These are phyloP conservation scores for Leccinum boreale DNA, from an alignment of 768 basidiomycete species.

Conservation along the genomic window DNA sequence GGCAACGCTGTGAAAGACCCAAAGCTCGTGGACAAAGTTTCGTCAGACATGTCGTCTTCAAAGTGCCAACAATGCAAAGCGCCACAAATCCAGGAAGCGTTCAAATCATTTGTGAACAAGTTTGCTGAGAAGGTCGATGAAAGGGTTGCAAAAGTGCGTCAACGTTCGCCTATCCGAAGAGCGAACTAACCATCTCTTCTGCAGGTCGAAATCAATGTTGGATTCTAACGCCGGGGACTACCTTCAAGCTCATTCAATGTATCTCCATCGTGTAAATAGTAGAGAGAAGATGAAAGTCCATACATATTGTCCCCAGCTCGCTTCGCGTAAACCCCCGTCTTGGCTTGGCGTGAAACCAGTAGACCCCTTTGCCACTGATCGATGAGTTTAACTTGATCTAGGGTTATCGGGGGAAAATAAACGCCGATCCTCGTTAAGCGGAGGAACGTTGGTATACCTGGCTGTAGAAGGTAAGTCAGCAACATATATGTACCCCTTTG, in stretches of 20 bases:
- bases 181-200: neutral
- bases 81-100: neutral
- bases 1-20: slow-evolving; percentile 1
- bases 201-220: slow-evolving; percentile 14
- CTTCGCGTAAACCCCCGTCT: too few relatives aligned
- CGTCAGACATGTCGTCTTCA: slow-evolving; percentile 4
- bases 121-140: slow-evolving; percentile 9
- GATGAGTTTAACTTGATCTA: too few relatives aligned
- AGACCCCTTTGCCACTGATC: too few relatives aligned
- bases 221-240: neutral
- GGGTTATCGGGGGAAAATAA: too few relatives aligned
- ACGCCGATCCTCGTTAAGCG: too few relatives aligned
- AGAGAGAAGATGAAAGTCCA: neutral
- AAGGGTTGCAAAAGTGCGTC: slow-evolving; percentile 7
- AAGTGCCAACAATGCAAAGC: neutral
- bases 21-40: neutral
- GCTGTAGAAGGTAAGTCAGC: too few relatives aligned
- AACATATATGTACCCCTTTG: too few relatives aligned
- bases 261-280: slow-evolving; percentile 11
- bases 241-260: neutral
- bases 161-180: neutral
- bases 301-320: neutral
- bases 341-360: too few relatives aligned
- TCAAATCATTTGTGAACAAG: slow-evolving; percentile 6
- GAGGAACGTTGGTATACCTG: too few relatives aligned